These are phyloP conservation scores for Stephania cephalantha DNA, from an alignment of 164 flowering plant genomes.

Conservation along the genomic window DNA sequence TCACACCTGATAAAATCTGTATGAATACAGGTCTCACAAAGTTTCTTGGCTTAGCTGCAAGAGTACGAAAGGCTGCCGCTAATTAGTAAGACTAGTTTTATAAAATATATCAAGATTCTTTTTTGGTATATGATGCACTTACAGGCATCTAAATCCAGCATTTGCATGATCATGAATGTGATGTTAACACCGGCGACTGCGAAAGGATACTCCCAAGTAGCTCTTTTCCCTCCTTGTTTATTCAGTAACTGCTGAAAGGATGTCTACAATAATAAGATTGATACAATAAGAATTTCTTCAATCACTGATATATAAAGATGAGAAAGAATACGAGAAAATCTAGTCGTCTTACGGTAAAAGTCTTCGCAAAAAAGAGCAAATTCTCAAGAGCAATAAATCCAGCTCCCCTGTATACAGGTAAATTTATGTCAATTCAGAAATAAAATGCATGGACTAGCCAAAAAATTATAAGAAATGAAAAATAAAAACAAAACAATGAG, in stretches of 20 bases:
- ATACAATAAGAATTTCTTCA: neutral
- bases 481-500: neutral
- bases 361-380: slow-evolving; percentile 81
- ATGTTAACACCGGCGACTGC: slow-evolving; percentile 94
- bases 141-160: slow-evolving; percentile 82
- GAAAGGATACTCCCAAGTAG: slow-evolving; percentile 91
- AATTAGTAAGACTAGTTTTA: slow-evolving; percentile 13
- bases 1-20: slow-evolving; percentile 74
- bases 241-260: slow-evolving; percentile 65
- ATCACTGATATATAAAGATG: neutral
- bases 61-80: neutral
- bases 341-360: slow-evolving; percentile 57
- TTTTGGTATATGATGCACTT: slow-evolving; percentile 14
- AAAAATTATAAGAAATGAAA: neutral
- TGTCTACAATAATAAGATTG: slow-evolving; percentile 31
- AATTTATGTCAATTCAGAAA: slow-evolving; percentile 1
- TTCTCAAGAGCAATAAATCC: slow-evolving; percentile 94
- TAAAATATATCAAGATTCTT: neutral
- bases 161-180: slow-evolving; percentile 91
- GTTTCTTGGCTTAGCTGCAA: slow-evolving; percentile 69
- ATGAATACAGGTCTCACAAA: slow-evolving; percentile 62
- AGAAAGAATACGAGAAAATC: neutral
- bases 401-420: slow-evolving; percentile 62
- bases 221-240: slow-evolving; percentile 72
- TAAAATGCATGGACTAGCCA: neutral